Evolutionary conservation across 164 flowering plant species (phyloP), one percentile per base, ranked within the genome.

Genomic region (Piper longum): DNA sequence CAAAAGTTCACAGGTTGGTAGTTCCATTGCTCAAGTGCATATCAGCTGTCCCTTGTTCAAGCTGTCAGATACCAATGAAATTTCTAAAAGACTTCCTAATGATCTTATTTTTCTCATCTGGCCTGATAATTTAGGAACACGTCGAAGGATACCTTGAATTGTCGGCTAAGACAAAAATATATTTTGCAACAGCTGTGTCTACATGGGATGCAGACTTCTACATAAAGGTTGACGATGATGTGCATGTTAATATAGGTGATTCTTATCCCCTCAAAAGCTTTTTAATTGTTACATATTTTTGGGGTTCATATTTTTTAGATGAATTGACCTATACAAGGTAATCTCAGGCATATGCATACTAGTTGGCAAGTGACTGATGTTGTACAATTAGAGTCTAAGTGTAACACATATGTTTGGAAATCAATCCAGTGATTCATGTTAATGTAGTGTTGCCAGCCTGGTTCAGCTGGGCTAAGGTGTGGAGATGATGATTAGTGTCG

Each of bases 131-230:
- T 18, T 79, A 89, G 95, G 89, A 86, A 43, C 97, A 90, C 75
- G 91, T 90, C 62, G 97, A 90, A 71, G 97, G 97, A 60, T 90
- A 90, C 76, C 95, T 90, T 52, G 97, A 90, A 71, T 71, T 89
- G 54, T 89, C 97, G 51, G 88, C 95, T 42, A 89, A 89, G 76
- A 89, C 96, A 19, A 89, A 85, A 77, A 69, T 65, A 56, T 87
- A 78, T 73, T 89, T 89, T 74, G 84, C 93, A 43, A 87, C 91
- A 45, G 96, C 93, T 56, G 91, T 85, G 75, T 76, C 89, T 59
- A 55, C 82, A 70, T 89, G 97, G 97, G 95, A 89, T 84, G 96
- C 96, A 4, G 96, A 89, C 77, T 89, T 86, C 77, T 89, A 86
- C 63, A 76, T 89, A 69, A 89, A 89, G 75, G 96, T 89, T 67